phyloP scores from a whole-genome alignment of 2,329 filamentous ascomycete genomes.

The Byssothecium circinans region DNA sequence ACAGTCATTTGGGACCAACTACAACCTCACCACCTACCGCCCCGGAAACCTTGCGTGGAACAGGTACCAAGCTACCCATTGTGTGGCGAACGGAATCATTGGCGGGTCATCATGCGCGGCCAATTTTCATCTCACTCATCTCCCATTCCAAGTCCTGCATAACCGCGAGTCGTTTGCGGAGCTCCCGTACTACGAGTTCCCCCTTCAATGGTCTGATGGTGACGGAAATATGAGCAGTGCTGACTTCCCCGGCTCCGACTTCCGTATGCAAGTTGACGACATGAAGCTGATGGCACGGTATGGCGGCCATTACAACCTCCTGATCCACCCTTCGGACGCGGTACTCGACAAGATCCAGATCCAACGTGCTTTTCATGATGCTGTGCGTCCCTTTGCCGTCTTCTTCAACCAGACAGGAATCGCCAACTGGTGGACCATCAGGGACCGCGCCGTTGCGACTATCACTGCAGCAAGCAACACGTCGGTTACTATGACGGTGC shows the following conservation, averaged over 20 bases:
- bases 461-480: conserved; percentile 2
- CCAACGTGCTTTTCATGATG: conserved; percentile 8
- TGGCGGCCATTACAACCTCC: conserved; percentile 10
- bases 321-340: conserved; percentile 8
- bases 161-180: conserved; percentile 8
- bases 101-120: conserved; percentile 7
- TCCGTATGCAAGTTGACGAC: conserved; percentile 4
- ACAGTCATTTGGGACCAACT: conserved; percentile 4
- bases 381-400: conserved; percentile 5
- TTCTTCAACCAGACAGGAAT: conserved; percentile 11
- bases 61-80: conserved; percentile 9
- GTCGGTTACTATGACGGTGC: conserved; percentile 4
- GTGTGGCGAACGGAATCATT: conserved; percentile 5
- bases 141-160: conserved; percentile 9
- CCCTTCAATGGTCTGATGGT: conserved; percentile 10
- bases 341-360: conserved; percentile 10
- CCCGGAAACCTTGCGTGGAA: conserved; percentile 8
- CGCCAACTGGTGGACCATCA: conserved; percentile 9
- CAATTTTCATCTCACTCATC: conserved; percentile 7
- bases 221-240: conserved; percentile 12
- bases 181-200: conserved; percentile 9
- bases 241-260: conserved; percentile 9
- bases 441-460: conserved; percentile 2
- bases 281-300: conserved; percentile 8
- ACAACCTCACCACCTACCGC: conserved; percentile 9